Percentiles rank a stretch among this genome's conserved stretches.
Evolutionary conservation across 371 early-diverging fungal genomes (phyloP).

Genomic region (Polyrhizophydium stewartii): DNA sequence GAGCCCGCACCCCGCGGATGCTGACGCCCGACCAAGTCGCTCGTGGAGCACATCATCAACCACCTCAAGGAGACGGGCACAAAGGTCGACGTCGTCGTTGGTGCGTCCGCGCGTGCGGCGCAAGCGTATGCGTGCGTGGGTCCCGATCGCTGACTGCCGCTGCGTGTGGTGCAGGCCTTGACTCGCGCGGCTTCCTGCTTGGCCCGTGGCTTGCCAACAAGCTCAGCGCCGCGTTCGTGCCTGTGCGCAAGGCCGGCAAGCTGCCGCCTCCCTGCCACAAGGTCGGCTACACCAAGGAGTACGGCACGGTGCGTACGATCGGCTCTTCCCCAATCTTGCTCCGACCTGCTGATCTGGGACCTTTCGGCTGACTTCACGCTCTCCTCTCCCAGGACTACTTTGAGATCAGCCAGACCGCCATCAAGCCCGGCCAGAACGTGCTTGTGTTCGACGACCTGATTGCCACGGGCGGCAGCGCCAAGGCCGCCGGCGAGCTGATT

Average conservation of each 20-base stretch:
- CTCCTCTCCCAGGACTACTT: constrained; percentile 75
- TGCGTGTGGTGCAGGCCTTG: constrained; percentile 15
- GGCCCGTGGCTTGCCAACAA: constrained; percentile 84
- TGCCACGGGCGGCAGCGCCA: constrained; percentile 91
- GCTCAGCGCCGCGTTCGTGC: constrained; percentile 88
- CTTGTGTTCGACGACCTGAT: constrained; percentile 93
- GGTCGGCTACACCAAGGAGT: constrained; percentile 88
- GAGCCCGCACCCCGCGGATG: not conserved
- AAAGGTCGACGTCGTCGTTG: constrained; percentile 88
- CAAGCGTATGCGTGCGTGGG: constrained; percentile 58
- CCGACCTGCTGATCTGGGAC: not conserved
- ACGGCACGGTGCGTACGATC: constrained; percentile 69
- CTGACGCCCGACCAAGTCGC: constrained; percentile 26
- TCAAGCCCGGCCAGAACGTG: constrained; percentile 80
- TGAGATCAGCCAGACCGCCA: constrained; percentile 82
- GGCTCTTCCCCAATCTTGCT: not conserved
- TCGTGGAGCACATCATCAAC: constrained; percentile 81
- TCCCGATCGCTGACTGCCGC: constrained; percentile 49
- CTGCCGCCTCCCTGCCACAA: constrained; percentile 76
- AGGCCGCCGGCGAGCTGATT: constrained; percentile 82
- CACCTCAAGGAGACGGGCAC: constrained; percentile 64
- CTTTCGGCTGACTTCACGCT: not conserved
- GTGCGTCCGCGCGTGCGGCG: constrained; percentile 19
- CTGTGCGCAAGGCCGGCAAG: constrained; percentile 95
- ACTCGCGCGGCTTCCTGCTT: constrained; percentile 79